Evolutionary conservation across 495 filamentous ascomycete genomes (phyloP).

Genomic region (Elaphomyces granulatus): DNA sequence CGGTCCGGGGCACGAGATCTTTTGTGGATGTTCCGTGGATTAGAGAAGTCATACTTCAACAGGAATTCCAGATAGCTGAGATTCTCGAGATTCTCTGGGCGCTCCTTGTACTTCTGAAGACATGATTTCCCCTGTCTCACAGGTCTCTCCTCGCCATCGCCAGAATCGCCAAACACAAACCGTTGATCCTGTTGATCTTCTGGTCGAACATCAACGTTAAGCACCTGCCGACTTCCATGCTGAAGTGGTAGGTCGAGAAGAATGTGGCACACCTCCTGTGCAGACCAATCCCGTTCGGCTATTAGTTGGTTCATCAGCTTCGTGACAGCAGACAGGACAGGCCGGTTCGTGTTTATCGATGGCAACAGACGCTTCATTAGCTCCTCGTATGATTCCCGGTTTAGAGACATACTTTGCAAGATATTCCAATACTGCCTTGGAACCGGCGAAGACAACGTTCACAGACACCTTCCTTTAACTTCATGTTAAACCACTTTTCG

Average conservation of each 20-base stretch:
- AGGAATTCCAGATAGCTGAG: background rate
- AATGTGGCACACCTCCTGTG: too few relatives aligned
- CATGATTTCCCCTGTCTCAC: background rate
- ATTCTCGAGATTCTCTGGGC: background rate
- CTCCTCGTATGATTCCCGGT: background rate
- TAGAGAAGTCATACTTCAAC: background rate
- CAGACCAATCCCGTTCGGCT: too few relatives aligned
- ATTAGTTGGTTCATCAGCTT: too few relatives aligned
- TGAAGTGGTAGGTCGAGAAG: too few relatives aligned
- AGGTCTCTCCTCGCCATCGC: background rate
- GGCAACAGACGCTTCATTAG: too few relatives aligned
- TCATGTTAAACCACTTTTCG: background rate
- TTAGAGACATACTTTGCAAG: background rate
- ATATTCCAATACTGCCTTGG: background rate
- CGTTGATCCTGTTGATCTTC: background rate
- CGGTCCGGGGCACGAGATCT: background rate
- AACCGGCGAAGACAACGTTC: background rate
- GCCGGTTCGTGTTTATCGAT: too few relatives aligned
- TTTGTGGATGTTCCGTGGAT: background rate
- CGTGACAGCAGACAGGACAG: too few relatives aligned
- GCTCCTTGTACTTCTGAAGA: background rate
- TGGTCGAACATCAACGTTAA: too few relatives aligned
- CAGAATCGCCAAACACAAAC: background rate
- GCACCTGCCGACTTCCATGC: too few relatives aligned
- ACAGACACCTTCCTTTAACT: background rate